phyloP scores from a whole-genome alignment of 176 grass and related monocot species.

The Panicum miliaceum region DNA sequence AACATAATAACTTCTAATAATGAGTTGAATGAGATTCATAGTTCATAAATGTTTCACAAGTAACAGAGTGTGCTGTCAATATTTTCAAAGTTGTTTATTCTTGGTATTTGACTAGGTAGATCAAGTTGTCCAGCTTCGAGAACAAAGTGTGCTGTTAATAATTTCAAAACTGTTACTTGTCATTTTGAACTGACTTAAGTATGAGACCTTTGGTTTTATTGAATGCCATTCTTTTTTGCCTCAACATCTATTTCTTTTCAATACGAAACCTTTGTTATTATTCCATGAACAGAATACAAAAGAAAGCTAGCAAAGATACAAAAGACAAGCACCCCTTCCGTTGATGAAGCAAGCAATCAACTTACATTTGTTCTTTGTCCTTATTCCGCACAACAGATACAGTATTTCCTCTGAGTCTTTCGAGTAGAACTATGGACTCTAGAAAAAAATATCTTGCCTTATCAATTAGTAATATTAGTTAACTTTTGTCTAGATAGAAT shows the following conservation, averaged over 20 bases:
- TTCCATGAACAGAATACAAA: constrained; percentile 70
- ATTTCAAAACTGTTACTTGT: no score
- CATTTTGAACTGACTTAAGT: not conserved
- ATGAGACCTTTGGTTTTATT: not conserved
- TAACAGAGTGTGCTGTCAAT: constrained; percentile 11
- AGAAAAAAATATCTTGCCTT: constrained; percentile 4
- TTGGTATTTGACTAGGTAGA: constrained; percentile 62
- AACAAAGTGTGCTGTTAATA: no score
- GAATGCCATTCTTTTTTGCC: constrained; percentile 24
- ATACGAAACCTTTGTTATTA: constrained; percentile 12
- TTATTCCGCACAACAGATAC: constrained; percentile 6
- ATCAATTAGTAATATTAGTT: constrained; percentile 40
- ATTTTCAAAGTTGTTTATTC: constrained; percentile 33
- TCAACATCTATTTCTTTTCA: constrained; percentile 23
- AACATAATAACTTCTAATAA: constrained; percentile 4
- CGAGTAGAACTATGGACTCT: not conserved
- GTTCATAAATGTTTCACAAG: not conserved
- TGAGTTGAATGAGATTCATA: constrained; percentile 23
- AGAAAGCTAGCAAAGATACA: constrained; percentile 75
- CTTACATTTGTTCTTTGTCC: constrained; percentile 3
- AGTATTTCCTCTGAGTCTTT: constrained; percentile 10
- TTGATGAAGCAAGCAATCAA: constrained; percentile 69
- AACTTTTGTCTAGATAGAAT: constrained; percentile 70
- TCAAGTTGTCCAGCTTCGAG: constrained; percentile 69
- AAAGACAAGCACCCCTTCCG: constrained; percentile 49